These are phyloP conservation scores for Cytospora piceicola DNA, from an alignment of 2,329 filamentous ascomycete genomes.

Conservation along the genomic window DNA sequence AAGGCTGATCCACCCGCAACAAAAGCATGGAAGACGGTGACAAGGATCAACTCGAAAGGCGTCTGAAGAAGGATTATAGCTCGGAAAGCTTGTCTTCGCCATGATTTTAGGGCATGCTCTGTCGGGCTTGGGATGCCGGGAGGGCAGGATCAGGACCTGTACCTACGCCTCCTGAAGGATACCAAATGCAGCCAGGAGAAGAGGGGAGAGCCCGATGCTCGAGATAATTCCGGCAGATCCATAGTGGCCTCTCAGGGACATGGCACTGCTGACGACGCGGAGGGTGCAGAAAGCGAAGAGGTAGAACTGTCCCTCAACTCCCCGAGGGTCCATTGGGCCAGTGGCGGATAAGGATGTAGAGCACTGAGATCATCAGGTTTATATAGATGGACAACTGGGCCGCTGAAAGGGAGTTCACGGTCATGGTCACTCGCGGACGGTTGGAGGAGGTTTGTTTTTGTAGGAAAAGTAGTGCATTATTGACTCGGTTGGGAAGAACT, in stretches of 20 bases:
- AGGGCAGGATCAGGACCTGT: not conserved
- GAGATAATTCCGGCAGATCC: not conserved
- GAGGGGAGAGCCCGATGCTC: not conserved
- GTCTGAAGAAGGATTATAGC: not conserved
- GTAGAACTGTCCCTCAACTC: not conserved
- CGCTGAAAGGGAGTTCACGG: not conserved
- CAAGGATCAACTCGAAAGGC: not conserved
- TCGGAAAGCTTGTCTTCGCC: not conserved
- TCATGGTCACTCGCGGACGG: not conserved
- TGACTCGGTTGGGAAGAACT: not conserved
- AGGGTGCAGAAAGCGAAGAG: not conserved
- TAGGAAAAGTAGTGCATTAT: not conserved
- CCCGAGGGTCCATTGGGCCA: not conserved
- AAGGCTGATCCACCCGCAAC: not conserved
- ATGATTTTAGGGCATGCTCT: not conserved
- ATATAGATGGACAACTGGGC: constrained; percentile 1
- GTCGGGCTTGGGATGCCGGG: not conserved
- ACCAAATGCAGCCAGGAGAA: not conserved
- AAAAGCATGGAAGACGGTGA: not conserved
- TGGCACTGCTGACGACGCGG: not conserved
- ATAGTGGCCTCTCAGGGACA: not conserved
- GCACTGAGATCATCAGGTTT: not conserved
- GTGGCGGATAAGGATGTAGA: not conserved
- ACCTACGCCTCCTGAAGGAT: not conserved
- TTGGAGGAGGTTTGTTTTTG: not conserved